These are phyloP conservation scores for Cicer arietinum DNA, from an alignment of 306 rosid genomes.

Conservation along the genomic window DNA sequence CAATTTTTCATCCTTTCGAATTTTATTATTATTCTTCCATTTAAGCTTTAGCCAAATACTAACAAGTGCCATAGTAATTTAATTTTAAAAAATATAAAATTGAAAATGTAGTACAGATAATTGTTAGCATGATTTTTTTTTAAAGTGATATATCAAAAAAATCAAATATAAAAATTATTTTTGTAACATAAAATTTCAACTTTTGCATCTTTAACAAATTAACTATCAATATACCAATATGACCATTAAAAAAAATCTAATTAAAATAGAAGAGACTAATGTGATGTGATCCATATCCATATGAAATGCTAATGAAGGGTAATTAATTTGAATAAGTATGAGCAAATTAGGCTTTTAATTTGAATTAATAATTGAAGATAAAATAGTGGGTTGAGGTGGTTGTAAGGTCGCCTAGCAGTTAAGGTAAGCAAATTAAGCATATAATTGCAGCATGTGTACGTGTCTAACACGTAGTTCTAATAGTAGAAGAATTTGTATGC, in stretches of 20 bases:
- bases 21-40: no score
- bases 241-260: not conserved
- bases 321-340: not conserved
- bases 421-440: slow-evolving; percentile 40
- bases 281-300: not conserved
- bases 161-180: no score
- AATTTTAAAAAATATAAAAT: no score
- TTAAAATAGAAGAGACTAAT: not conserved
- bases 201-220: no score
- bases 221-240: no score
- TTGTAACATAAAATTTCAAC: no score
- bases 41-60: no score
- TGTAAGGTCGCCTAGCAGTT: slow-evolving; percentile 54
- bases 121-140: no score
- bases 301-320: not conserved
- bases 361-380: slow-evolving; percentile 14
- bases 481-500: slow-evolving; percentile 22
- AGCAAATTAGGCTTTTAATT: not conserved
- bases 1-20: no score
- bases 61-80: no score
- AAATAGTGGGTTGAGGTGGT: slow-evolving; percentile 51
- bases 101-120: no score
- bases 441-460: slow-evolving; percentile 45
- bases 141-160: no score
- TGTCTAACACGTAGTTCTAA: slow-evolving; percentile 37